Conservation (phyloP, 2,329 filamentous ascomycete genomes). For the Talaromyces sp. region DNA sequence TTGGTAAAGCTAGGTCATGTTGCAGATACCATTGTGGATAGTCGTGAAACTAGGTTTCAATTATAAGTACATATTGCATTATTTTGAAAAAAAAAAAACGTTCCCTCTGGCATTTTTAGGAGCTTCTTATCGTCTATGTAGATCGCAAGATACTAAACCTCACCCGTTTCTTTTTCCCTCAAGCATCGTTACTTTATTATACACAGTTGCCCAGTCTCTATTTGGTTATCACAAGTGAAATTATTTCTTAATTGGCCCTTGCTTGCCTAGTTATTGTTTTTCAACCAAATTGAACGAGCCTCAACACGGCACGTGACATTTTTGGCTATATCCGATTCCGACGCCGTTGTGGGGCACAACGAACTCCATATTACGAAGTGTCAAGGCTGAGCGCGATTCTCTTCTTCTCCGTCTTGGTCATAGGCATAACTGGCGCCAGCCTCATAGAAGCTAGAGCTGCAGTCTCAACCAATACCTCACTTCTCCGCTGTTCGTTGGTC, state of each 20-base stretch:
- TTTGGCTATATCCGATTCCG: background rate
- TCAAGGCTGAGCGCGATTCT: background rate
- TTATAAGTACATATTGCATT: background rate
- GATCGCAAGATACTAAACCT: background rate
- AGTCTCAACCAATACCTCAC: background rate
- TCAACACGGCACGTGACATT: background rate
- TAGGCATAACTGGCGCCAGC: background rate
- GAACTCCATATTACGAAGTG: background rate
- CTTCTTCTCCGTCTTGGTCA: background rate
- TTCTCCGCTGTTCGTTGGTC: background rate
- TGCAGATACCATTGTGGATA: background rate
- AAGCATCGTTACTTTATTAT: background rate
- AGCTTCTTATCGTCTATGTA: background rate
- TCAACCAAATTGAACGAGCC: background rate
- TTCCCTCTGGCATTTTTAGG: too few species aligned
- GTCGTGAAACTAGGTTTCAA: background rate
- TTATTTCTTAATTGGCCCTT: background rate
- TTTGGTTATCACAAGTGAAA: background rate
- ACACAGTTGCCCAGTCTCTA: background rate
- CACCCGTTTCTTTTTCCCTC: background rate
- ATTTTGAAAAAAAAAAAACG: background rate
- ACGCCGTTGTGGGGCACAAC: background rate
- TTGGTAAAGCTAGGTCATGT: background rate
- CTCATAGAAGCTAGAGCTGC: background rate
- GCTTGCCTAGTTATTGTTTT: background rate